These are phyloP conservation scores for Kockovaella imperatae DNA, from an alignment of 768 basidiomycete genomes.

Conservation along the genomic window DNA sequence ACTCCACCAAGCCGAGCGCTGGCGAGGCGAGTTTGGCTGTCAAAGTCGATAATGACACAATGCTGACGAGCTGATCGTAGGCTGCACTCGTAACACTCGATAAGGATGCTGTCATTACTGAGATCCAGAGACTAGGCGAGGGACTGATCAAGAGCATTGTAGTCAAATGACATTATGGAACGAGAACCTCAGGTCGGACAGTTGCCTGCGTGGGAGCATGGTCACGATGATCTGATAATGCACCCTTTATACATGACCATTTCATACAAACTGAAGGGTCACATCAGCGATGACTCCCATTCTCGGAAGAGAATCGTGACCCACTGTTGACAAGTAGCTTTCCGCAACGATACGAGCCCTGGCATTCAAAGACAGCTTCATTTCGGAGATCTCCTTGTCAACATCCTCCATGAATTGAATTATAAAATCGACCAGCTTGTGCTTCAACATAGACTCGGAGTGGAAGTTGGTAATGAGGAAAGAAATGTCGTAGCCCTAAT, in stretches of 20 bases:
- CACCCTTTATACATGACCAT: too few relatives aligned
- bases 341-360: conserved; percentile 95
- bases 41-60: not conserved
- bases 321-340: conserved; percentile 83
- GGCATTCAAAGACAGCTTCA: conserved; percentile 94
- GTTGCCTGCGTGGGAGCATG: too few relatives aligned
- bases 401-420: conserved; percentile 99
- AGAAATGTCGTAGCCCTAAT: conserved; percentile 97
- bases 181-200: too few relatives aligned
- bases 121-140: conserved; percentile 67
- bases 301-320: too few relatives aligned
- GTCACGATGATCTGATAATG: too few relatives aligned
- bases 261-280: too few relatives aligned
- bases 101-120: conserved; percentile 57
- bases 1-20: conserved; percentile 57
- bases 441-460: conserved; percentile 96
- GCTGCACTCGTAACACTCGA: conserved; percentile 63
- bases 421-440: conserved; percentile 99
- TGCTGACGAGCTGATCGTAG: conserved; percentile 50
- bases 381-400: conserved; percentile 98
- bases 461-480: conserved; percentile 97
- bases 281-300: too few relatives aligned
- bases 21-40: conserved; percentile 12
- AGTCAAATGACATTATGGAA: too few relatives aligned
- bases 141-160: conserved; percentile 54